Conservation (phyloP, 2,329 filamentous ascomycete species). For the Colletotrichum orchidophilum region DNA sequence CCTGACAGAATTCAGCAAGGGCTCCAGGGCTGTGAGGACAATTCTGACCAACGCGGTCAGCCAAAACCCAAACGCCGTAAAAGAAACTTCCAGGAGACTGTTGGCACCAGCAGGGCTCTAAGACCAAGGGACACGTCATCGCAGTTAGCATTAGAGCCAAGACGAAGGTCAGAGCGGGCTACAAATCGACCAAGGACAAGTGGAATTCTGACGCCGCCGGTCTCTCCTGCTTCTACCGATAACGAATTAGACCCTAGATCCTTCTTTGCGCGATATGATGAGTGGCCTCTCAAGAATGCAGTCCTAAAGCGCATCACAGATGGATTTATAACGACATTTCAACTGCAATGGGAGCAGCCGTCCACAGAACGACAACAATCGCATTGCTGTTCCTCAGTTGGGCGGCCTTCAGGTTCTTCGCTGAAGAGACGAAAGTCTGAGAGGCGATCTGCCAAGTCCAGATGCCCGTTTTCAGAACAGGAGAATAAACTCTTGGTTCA, state of each 20-base stretch:
- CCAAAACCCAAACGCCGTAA: not conserved
- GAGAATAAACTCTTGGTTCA: not conserved
- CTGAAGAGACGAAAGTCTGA: not conserved
- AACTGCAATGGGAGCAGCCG: not conserved
- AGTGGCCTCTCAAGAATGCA: not conserved
- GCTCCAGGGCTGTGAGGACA: not conserved
- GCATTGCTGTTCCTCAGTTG: not conserved
- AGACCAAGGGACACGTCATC: constrained; percentile 1
- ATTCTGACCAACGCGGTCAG: not conserved
- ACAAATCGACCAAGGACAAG: not conserved
- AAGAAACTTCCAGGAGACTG: not conserved
- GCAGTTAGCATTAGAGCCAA: not conserved
- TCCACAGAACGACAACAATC: not conserved
- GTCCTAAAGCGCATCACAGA: not conserved
- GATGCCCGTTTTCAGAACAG: not conserved
- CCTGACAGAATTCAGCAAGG: not conserved
- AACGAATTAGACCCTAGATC: not conserved
- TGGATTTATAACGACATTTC: not conserved
- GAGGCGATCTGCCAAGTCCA: not conserved
- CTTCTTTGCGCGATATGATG: not conserved
- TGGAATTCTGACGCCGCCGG: not conserved
- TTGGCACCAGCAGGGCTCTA: not conserved
- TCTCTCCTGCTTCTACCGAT: not conserved
- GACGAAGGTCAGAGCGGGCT: not conserved
- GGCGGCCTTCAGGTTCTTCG: not conserved